Conservation (phyloP, 345 rosid species). For the Brassica nigra region DNA sequence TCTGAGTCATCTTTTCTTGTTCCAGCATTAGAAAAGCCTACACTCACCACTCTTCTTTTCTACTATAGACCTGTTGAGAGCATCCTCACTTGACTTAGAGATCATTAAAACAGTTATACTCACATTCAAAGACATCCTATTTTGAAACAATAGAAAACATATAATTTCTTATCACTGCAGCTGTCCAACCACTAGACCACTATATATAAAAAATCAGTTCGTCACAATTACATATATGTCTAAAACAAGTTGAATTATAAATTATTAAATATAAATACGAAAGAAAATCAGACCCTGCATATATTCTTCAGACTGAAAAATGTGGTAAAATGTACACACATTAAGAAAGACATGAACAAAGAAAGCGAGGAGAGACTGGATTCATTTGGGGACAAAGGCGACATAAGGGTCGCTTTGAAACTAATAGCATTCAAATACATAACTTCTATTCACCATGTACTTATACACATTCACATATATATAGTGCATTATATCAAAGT, state of each 20-base stretch:
- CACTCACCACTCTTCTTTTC: slow-evolving; percentile 46
- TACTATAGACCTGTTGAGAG: slow-evolving; percentile 57
- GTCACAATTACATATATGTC: slow-evolving; percentile 18
- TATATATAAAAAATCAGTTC: not conserved
- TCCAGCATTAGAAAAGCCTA: not conserved
- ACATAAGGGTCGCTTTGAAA: slow-evolving; percentile 38
- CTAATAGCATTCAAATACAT: slow-evolving; percentile 33
- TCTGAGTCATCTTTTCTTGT: slow-evolving; percentile 52
- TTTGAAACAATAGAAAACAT: no score
- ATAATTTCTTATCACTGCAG: not conserved
- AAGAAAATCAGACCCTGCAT: slow-evolving; percentile 17
- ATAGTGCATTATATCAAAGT: not conserved
- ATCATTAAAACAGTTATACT: slow-evolving; percentile 76
- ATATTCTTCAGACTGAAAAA: slow-evolving; percentile 25
- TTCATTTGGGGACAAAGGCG: slow-evolving; percentile 42
- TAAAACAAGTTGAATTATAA: not conserved
- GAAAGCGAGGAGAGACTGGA: slow-evolving; percentile 20
- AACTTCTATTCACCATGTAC: slow-evolving; percentile 28
- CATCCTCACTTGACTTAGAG: slow-evolving; percentile 70
- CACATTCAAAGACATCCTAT: slow-evolving; percentile 47
- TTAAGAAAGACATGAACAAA: slow-evolving; percentile 34
- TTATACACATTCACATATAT: slow-evolving; percentile 19
- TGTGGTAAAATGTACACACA: slow-evolving; percentile 43
- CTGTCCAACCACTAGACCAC: not conserved
- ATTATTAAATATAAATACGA: slow-evolving; percentile 1